Conservation (phyloP, 345 rosid genomes). For the Rhizophora mangle region DNA sequence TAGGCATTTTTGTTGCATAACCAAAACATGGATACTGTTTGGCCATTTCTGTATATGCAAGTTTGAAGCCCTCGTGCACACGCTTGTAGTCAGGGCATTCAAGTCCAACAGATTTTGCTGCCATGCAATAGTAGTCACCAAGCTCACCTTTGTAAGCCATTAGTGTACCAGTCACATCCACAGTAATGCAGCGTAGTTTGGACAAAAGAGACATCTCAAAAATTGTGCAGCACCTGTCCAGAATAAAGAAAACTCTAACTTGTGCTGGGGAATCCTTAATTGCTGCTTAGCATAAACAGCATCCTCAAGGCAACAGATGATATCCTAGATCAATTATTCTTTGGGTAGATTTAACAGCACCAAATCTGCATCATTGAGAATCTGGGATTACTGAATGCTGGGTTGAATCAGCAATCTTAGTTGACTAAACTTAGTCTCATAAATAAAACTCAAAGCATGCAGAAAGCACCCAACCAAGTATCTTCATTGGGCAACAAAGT, state of each 20-base stretch:
- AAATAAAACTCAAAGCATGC: not conserved
- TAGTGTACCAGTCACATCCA: constrained; percentile 97
- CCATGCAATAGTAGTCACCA: constrained; percentile 99
- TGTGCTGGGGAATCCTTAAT: not conserved
- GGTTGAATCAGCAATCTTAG: not conserved
- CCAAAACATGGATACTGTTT: constrained; percentile 92
- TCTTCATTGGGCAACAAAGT: not conserved
- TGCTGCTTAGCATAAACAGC: constrained; percentile 2
- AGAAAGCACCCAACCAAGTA: not conserved
- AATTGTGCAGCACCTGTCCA: constrained; percentile 7
- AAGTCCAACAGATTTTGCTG: constrained; percentile 85
- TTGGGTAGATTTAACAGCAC: not conserved
- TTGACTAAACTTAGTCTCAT: not conserved
- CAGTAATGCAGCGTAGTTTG: constrained; percentile 70
- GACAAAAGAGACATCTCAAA: constrained; percentile 59
- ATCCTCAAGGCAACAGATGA: not conserved
- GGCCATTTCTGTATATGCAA: constrained; percentile 89
- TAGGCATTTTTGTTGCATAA: constrained; percentile 74
- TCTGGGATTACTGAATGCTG: not conserved
- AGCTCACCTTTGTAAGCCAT: constrained; percentile 97
- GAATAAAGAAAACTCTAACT: not conserved
- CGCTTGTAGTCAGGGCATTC: constrained; percentile 96
- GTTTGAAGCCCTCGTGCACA: constrained; percentile 83
- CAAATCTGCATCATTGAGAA: constrained; percentile 13
- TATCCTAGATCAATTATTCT: not conserved